Base-by-base conservation (phyloP, 306 rosid species). In the Medicago ruthenica region DNA sequence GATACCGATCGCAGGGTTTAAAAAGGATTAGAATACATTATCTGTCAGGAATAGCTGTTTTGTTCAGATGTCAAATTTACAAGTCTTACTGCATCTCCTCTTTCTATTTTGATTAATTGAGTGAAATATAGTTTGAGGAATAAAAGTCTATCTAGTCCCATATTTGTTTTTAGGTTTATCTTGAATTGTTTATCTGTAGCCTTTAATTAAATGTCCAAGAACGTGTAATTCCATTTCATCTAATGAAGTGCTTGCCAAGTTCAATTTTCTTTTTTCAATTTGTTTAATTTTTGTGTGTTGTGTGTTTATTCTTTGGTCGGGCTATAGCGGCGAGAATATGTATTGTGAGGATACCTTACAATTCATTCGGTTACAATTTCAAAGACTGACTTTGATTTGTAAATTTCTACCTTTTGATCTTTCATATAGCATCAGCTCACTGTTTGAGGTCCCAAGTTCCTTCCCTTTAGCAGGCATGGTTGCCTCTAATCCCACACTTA, bases 1-100 rank as follows among this genome's bases (percentile, higher is more conserved):
- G 87, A 81, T 91, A 78, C 90, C 90, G 4, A 82, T 70, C 45
- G 86, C 90, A 0, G 84, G 87, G 20, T 41, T 79, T 47, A 91
- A 88, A 87, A 75, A 79, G 51, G 86, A 83, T 63, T 83, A 83
- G 81, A 70, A 79, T 34, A 68, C 58, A 78, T 67, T 45, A 66
- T 73, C 44, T 48, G 4, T 73, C 61, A 53, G 55, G 71, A 68
- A 67, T 67, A 18, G 22, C 44, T 75, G 53, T 59, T 74, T 34
- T 50, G 34, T 61, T 74, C 70, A 53, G 83, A 83, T 69, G 44
- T 59, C 75, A n/a, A 57, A 15, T 72, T 44, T 78, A 36, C 13
- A 12, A 21, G 60, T 72, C 76, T 57, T 55, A 39, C 21, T 4
- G 14, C 9, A 59, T 36, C 50, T 72, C 37, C 15, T 58, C 60